Evolutionary conservation across 2,329 filamentous ascomycete genomes (phyloP), one percentile per base, ranked within the genome.

Genomic region (Ramichloridium luteum): DNA sequence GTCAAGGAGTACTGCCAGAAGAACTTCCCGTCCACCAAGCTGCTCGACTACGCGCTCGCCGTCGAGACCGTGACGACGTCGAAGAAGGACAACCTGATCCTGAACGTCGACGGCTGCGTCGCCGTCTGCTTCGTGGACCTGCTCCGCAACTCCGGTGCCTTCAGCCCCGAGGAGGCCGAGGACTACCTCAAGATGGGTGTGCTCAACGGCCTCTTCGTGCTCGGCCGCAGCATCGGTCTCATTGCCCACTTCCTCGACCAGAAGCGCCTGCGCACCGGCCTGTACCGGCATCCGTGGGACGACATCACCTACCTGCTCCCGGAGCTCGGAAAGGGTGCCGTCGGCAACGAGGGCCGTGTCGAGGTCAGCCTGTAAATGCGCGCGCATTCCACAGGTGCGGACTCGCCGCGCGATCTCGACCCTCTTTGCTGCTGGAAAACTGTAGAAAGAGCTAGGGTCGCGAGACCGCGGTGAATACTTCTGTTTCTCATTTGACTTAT

Each of bases 231-330:
- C 62, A 98, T 98, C 56, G 90, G 90, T 82, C 73, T 98, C 48
- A 98, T 98, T 80, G 90, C 90, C 56, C 90, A 98, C 67, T 96
- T 88, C 74, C 78, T 98, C 53, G 90, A 98, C 69, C 90, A 98
- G 76, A 98, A 98, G 86, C 78, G 90, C 65, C 74, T 98, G 63
- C 81, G 88, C 55, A 98, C 90, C 55, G 90, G 90, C 60, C 77
- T 98, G 46, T 98, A 98, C 81, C 81, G 90, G 60, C 85, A 58
- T 75, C 90, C 90, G 58, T 96, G 90, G 90, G 90, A 93, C 60
- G 86, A 93, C 61, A 93, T 93, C 58, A 93, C 85, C 47, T 93
- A 93, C 67, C 74, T 93, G 50, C 77, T 93, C 49, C 85, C 85
- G 54, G 81, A 72, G 62, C 68, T 93, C 41, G 68, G 71, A 51